Conservation (phyloP, 2,329 filamentous ascomycete genomes). For the Nigrospora osmanthi region DNA sequence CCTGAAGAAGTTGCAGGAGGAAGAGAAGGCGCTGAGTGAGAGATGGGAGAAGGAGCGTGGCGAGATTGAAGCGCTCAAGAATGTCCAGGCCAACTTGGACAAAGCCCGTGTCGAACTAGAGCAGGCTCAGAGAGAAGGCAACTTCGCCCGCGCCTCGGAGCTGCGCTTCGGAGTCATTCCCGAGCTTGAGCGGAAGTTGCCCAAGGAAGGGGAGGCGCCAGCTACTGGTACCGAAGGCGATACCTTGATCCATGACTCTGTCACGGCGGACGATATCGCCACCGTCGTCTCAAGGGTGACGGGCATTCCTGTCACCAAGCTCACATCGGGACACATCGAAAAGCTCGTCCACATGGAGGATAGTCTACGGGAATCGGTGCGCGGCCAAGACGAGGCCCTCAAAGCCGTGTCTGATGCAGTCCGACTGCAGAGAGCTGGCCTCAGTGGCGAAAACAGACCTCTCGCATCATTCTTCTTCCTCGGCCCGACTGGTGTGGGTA, state of each 20-base stretch:
- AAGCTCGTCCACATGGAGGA: slow-evolving; percentile 97
- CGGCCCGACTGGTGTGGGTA: slow-evolving; percentile 91
- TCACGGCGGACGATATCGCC: slow-evolving; percentile 93
- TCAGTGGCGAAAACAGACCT: slow-evolving; percentile 86
- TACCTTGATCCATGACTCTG: slow-evolving; percentile 80
- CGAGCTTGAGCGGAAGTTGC: slow-evolving; percentile 67
- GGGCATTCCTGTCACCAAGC: slow-evolving; percentile 84
- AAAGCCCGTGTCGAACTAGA: slow-evolving; percentile 79
- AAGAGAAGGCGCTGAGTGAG: slow-evolving; percentile 65
- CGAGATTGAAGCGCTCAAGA: slow-evolving; percentile 82
- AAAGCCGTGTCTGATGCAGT: slow-evolving; percentile 88
- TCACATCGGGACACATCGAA: slow-evolving; percentile 85
- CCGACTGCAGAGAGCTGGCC: slow-evolving; percentile 82
- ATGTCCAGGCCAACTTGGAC: slow-evolving; percentile 81
- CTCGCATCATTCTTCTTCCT: slow-evolving; percentile 97
- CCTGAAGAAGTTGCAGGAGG: slow-evolving; percentile 68
- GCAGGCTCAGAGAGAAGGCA: slow-evolving; percentile 75
- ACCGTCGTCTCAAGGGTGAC: slow-evolving; percentile 85
- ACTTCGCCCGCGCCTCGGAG: slow-evolving; percentile 87
- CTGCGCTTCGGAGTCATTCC: slow-evolving; percentile 85
- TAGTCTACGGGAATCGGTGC: slow-evolving; percentile 71
- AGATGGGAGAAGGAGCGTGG: slow-evolving; percentile 86
- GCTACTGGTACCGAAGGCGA: slow-evolving; percentile 28
- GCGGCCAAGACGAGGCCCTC: slow-evolving; percentile 90
- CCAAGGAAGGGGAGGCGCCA: slow-evolving; percentile 55